Evolutionary conservation across 1,284 basidiomycete genomes (phyloP).

Genomic region (Sphagnurus paluster): DNA sequence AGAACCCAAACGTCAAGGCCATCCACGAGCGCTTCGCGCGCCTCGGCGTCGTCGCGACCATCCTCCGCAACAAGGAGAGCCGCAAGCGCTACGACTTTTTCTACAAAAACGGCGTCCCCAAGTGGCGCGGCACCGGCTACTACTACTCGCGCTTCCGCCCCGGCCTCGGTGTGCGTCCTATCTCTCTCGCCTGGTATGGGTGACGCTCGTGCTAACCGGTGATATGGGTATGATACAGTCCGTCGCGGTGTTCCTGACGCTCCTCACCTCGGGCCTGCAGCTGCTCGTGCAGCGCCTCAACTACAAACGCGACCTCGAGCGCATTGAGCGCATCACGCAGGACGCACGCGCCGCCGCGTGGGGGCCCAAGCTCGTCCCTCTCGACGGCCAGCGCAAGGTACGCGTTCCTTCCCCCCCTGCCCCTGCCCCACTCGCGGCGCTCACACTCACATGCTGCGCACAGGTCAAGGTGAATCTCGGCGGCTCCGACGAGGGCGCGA

Average conservation of each 20-base stretch:
- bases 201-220: not conserved
- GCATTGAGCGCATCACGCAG: conserved; percentile 65
- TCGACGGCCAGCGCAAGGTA: conserved; percentile 68
- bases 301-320: conserved; percentile 68
- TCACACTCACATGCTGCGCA: not conserved
- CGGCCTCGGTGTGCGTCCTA: conserved; percentile 67
- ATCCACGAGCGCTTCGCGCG: conserved; percentile 87
- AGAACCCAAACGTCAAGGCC: conserved; percentile 82
- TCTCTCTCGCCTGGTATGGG: not conserved
- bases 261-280: conserved; percentile 78
- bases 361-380: conserved; percentile 66
- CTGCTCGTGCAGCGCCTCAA: conserved; percentile 78
- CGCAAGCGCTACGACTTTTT: conserved; percentile 88
- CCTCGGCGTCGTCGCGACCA: conserved; percentile 82
- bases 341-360: conserved; percentile 74
- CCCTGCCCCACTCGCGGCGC: conserved; percentile 1
- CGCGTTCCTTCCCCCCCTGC: conserved; percentile 16
- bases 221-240: no score
- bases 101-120: conserved; percentile 88
- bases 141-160: conserved; percentile 94
- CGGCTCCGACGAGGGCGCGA: conserved; percentile 56
- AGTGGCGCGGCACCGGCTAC: conserved; percentile 86
- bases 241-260: conserved; percentile 73
- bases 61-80: conserved; percentile 75
- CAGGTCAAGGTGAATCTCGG: conserved; percentile 74